phyloP scores from a whole-genome alignment of 2,329 filamentous ascomycete genomes.

The Leptodontidium sp. region DNA sequence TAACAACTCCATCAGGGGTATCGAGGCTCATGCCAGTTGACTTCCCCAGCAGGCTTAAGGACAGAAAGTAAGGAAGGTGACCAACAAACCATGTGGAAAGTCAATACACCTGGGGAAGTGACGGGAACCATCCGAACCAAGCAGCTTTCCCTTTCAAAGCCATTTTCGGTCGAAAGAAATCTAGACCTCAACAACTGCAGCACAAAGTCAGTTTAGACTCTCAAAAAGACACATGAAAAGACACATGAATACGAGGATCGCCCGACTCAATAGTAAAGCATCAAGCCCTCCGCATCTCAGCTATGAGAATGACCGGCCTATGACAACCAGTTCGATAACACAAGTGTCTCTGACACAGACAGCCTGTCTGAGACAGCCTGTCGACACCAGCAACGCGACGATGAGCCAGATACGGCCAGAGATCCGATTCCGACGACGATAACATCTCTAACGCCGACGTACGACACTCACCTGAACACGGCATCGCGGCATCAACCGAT shows the following conservation, averaged over 20 bases:
- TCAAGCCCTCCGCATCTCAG: neutral
- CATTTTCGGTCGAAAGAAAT: neutral
- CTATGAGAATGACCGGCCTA: too few relatives aligned
- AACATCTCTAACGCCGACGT: too few relatives aligned
- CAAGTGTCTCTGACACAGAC: too few relatives aligned
- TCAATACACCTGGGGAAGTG: neutral
- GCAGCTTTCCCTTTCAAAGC: neutral
- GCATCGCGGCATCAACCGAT: too few relatives aligned
- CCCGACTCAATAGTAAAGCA: neutral
- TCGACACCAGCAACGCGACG: too few relatives aligned
- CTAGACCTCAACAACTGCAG: neutral
- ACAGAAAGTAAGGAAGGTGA: neutral
- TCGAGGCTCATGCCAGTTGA: neutral
- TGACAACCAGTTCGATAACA: too few relatives aligned
- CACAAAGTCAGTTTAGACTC: neutral
- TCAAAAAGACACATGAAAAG: neutral
- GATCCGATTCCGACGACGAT: too few relatives aligned
- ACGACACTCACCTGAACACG: too few relatives aligned
- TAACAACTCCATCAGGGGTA: neutral
- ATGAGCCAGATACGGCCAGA: too few relatives aligned
- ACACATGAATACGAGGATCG: neutral
- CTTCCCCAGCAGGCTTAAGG: neutral
- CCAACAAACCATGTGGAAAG: neutral
- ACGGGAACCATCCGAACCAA: neutral
- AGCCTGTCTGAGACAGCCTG: too few relatives aligned